Evolutionary conservation across 345 rosid genomes (phyloP), one percentile per base, ranked within the genome.

Genomic region (Microcos paniculata): DNA sequence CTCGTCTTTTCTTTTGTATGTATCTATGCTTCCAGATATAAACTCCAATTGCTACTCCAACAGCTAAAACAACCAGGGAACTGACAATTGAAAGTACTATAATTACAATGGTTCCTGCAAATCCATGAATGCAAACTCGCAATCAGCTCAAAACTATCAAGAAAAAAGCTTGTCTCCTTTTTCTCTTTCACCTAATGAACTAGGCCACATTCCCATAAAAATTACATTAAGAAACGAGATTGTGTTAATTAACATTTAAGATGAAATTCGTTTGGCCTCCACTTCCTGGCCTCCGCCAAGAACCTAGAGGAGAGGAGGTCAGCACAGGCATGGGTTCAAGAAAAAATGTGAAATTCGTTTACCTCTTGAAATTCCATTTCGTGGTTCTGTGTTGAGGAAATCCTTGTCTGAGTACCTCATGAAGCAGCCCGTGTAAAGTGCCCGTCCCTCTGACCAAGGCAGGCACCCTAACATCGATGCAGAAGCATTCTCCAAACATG

Each of bases 381-480:
- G 67, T 12, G 84, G 80, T 56, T 75, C 82, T 61, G 76, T 70
- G 61, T 93, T 95, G 78, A 95, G 94, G 84, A 95, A 95, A 81
- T 93, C 79, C 28, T 2, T 76, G 75, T 95, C 90, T 4, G 98
- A 95, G 81, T 93, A 93, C 82, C 94, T 85, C 85, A 95, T 78
- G 74, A 93, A 95, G 80, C 98, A 95, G 4, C 99, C 98, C 0
- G 99, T 93, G 77, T 90, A 62, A 59, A 95, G 83, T 33, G 96
- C 94, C 3, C 99, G 83, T 31, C 97, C 99, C 59, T 95, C 98
- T 3, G 97, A 91, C 89, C 82, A 80, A 38, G 98, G 99, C 90
- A 95, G 80, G 76, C 99, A 95, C 14, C 80, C 81, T 49, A 79
- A 66, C 59, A 93, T n/a, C 10, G 91, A 85, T 1, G 72, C 82